phyloP scores from a whole-genome alignment of 441 rosid genomes.

The Erodium chrysanthum region DNA sequence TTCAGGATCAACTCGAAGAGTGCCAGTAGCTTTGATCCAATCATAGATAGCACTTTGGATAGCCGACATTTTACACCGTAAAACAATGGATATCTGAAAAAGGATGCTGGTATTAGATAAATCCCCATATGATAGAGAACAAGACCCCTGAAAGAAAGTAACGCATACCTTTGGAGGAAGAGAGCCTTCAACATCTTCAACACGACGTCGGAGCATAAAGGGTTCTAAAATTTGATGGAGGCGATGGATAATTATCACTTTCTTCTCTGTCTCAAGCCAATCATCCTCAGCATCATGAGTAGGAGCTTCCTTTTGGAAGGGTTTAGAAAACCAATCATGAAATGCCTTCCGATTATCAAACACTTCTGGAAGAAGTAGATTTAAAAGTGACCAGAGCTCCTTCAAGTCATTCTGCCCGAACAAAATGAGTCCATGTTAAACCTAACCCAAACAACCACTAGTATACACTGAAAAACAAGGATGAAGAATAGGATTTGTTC shows the following conservation, averaged over 20 bases:
- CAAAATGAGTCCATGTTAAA: constrained; percentile 12
- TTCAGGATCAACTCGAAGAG: constrained; percentile 93
- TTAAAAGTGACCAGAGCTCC: constrained; percentile 97
- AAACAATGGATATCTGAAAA: constrained; percentile 78
- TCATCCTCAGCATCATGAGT: constrained; percentile 87
- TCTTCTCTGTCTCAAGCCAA: constrained; percentile 99
- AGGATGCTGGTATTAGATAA: constrained; percentile 24
- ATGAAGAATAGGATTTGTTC: neutral
- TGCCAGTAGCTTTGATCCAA: constrained; percentile 97
- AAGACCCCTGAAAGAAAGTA: constrained; percentile 8
- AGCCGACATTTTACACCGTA: constrained; percentile 95
- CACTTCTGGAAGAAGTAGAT: constrained; percentile 98
- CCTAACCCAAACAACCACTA: neutral
- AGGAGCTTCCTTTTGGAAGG: constrained; percentile 85
- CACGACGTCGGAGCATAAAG: constrained; percentile 98
- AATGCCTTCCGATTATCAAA: constrained; percentile 97
- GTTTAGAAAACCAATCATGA: constrained; percentile 99
- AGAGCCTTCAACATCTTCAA: constrained; percentile 98
- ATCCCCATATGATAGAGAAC: constrained; percentile 15
- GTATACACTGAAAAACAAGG: neutral
- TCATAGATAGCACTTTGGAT: constrained; percentile 94
- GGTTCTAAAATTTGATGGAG: constrained; percentile 99
- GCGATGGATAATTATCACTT: constrained; percentile 93
- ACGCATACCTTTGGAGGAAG: constrained; percentile 94
- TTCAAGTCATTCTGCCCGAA: constrained; percentile 87